phyloP scores from a whole-genome alignment of 176 grass and related monocot species.

The Neostapfia colusana region DNA sequence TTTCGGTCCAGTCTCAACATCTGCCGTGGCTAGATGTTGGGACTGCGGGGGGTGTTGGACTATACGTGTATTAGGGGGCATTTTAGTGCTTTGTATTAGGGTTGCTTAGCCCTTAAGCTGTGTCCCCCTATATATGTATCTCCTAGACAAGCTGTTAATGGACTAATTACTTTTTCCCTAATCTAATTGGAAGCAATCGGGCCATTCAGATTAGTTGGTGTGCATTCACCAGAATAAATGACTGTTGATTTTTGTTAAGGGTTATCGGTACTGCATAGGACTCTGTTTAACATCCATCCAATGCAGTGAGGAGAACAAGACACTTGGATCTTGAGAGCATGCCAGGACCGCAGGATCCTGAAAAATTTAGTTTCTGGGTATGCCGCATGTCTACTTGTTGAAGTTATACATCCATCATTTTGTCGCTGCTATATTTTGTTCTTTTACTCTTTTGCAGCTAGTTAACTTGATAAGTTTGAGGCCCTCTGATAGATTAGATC shows the following conservation, averaged over 20 bases:
- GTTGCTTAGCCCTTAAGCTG: no score
- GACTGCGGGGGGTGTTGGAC: no score
- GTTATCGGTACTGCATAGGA: conserved; percentile 1
- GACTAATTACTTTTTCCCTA: no score
- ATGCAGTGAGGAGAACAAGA: conserved; percentile 68
- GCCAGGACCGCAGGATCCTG: conserved; percentile 74
- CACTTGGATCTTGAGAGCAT: conserved; percentile 74
- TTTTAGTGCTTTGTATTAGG: no score
- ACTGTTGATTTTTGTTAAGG: not conserved
- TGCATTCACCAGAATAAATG: not conserved
- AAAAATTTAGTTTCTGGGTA: conserved; percentile 99
- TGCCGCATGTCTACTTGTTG: not conserved
- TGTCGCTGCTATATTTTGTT: not conserved
- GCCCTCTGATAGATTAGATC: conserved; percentile 73
- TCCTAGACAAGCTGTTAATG: no score
- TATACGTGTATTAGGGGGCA: no score
- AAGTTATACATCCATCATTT: not conserved
- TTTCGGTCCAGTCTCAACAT: no score
- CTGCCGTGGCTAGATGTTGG: no score
- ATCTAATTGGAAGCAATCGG: not conserved
- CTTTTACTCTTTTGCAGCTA: conserved; percentile 56
- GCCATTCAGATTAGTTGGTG: not conserved
- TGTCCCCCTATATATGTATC: no score
- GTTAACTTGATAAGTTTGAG: conserved; percentile 82
- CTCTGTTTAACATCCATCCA: conserved; percentile 33